Evolutionary conservation across 129 eudicot species (phyloP).

Genomic region (Lactuca saligna): DNA sequence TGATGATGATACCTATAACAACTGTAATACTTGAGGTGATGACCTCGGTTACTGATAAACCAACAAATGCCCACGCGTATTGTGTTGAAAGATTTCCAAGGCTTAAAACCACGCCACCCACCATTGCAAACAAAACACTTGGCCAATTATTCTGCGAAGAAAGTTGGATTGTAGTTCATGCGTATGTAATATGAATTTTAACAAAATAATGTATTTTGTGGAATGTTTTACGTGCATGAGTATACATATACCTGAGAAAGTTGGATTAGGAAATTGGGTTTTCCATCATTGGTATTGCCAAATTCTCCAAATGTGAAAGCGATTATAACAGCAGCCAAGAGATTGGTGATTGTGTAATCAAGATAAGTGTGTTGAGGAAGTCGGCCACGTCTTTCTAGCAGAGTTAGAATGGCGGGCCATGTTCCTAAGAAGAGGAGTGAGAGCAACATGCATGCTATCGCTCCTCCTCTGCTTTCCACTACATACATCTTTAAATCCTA

Average conservation of each 20-base stretch:
- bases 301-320: slow-evolving; percentile 86
- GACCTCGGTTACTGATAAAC: slow-evolving; percentile 72
- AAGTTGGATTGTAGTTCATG: background rate
- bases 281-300: slow-evolving; percentile 46
- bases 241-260: slow-evolving; percentile 68
- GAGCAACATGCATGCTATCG: slow-evolving; percentile 81
- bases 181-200: background rate
- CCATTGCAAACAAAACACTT: slow-evolving; percentile 74
- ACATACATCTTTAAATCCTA: slow-evolving; percentile 59
- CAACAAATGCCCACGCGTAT: slow-evolving; percentile 85
- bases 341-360: slow-evolving; percentile 78
- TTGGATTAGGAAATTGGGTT: slow-evolving; percentile 71
- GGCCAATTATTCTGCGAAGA: slow-evolving; percentile 75
- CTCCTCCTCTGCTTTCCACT: slow-evolving; percentile 87
- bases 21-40: slow-evolving; percentile 64
- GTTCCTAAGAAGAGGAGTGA: slow-evolving; percentile 75
- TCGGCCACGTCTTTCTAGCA: slow-evolving; percentile 84
- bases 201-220: background rate
- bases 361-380: slow-evolving; percentile 95
- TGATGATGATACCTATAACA: slow-evolving; percentile 53
- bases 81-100: slow-evolving; percentile 71
- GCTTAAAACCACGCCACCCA: slow-evolving; percentile 71
- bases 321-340: slow-evolving; percentile 75
- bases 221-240: background rate
- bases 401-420: slow-evolving; percentile 84